Conservation (phyloP, 129 eudicot genomes). For the Scalesia atractyloides region DNA sequence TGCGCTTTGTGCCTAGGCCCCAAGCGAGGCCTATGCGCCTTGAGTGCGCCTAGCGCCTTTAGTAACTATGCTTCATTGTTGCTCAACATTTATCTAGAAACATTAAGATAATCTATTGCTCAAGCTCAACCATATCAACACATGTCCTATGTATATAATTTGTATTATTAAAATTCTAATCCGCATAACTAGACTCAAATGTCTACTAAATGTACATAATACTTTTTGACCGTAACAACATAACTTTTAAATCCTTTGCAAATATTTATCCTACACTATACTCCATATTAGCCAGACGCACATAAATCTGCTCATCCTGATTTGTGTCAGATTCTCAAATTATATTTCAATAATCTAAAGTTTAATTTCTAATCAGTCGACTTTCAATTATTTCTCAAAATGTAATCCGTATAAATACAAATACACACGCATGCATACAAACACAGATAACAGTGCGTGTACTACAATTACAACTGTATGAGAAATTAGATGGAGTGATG, state of each 20-base stretch:
- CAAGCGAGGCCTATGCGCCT: too few species aligned
- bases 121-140: conserved; percentile 9
- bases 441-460: neutral
- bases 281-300: conserved; percentile 12
- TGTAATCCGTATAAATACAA: conserved; percentile 12
- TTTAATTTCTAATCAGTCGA: neutral
- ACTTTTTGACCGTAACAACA: conserved; percentile 6
- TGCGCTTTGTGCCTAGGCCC: too few species aligned
- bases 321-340: conserved; percentile 2
- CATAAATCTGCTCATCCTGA: conserved; percentile 17
- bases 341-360: neutral
- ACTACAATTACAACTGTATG: neutral
- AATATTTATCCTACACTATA: neutral
- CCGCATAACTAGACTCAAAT: conserved; percentile 1
- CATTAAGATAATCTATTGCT: conserved; percentile 15
- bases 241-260: conserved; percentile 1
- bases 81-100: conserved; percentile 12
- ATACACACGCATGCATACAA: neutral
- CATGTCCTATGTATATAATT: neutral
- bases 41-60: too few species aligned
- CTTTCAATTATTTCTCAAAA: conserved; percentile 11
- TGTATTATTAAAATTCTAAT: neutral
- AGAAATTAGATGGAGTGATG: neutral
- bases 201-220: conserved; percentile 2
- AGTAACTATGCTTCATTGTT: too few species aligned